These are phyloP conservation scores for Martiniozyma asiatica DNA, from an alignment of 1,139 yeast species.

Conservation along the genomic window DNA sequence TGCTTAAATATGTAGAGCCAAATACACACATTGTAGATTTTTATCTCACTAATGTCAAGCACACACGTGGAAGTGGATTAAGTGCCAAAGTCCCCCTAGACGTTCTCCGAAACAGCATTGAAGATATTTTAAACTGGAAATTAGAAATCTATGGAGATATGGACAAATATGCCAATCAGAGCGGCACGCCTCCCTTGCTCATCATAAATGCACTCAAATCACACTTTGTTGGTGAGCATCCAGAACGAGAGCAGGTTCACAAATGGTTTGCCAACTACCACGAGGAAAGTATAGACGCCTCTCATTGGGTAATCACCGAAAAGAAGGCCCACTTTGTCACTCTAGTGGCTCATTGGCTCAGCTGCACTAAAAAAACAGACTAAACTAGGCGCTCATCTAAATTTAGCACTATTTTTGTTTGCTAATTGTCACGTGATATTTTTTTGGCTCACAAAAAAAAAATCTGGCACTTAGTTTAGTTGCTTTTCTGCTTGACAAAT, in stretches of 20 bases:
- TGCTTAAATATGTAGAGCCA: slow-evolving; percentile 51
- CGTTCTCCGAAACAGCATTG: slow-evolving; percentile 50
- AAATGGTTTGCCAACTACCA: slow-evolving; percentile 64
- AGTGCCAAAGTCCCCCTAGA: slow-evolving; percentile 50
- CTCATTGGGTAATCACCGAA: slow-evolving; percentile 87
- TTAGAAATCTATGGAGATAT: slow-evolving; percentile 27
- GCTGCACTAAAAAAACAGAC: no score
- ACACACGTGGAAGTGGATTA: slow-evolving; percentile 3
- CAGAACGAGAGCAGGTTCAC: slow-evolving; percentile 50
- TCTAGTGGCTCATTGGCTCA: no score
- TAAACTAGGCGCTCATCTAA: no score
- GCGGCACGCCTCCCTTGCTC: slow-evolving; percentile 45
- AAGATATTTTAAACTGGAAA: slow-evolving; percentile 47
- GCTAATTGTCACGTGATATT: no score
- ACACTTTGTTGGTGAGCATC: slow-evolving; percentile 15
- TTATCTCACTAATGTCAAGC: slow-evolving; percentile 47
- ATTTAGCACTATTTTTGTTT: no score
- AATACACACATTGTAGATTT: slow-evolving; percentile 56
- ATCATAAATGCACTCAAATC: slow-evolving; percentile 46
- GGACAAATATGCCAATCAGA: slow-evolving; percentile 36
- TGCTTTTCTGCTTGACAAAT: no score
- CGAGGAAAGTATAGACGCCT: slow-evolving; percentile 59
- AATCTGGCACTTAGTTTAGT: no score
- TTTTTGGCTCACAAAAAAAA: no score
- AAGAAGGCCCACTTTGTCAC: slow-evolving; percentile 56